Evolutionary conservation across 148 eudicot species (phyloP).

Genomic region (Tetragonia tetragonoides): DNA sequence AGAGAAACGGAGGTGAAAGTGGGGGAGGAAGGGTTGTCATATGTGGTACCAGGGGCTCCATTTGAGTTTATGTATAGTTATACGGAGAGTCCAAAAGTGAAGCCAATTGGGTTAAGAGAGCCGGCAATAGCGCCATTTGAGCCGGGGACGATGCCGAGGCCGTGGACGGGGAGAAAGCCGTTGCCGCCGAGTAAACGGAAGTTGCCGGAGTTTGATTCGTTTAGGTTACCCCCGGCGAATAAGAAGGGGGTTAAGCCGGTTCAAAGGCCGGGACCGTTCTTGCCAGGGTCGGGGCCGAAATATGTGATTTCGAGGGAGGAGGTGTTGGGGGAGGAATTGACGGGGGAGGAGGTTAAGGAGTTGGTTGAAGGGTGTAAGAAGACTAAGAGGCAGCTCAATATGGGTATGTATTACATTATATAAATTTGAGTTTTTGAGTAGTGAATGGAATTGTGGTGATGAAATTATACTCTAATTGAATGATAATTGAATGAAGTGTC

Average conservation of each 20-base stretch:
- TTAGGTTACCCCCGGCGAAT: slow-evolving; percentile 54
- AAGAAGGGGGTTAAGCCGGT: slow-evolving; percentile 96
- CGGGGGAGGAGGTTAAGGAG: slow-evolving; percentile 54
- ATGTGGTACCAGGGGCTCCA: slow-evolving; percentile 73
- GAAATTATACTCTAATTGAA: not conserved
- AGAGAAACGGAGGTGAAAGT: slow-evolving; percentile 34
- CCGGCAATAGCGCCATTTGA: slow-evolving; percentile 84
- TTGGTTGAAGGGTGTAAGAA: slow-evolving; percentile 56
- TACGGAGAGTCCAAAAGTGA: slow-evolving; percentile 83
- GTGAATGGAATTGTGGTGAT: not conserved
- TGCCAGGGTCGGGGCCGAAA: slow-evolving; percentile 82
- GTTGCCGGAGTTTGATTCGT: slow-evolving; percentile 77
- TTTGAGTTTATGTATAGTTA: slow-evolving; percentile 88
- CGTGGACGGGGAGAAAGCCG: slow-evolving; percentile 93
- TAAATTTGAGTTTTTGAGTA: not conserved
- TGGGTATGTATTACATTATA: slow-evolving; percentile 51
- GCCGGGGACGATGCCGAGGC: slow-evolving; percentile 69
- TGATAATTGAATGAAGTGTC: not conserved
- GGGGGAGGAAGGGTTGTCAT: slow-evolving; percentile 62
- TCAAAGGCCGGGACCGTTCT: slow-evolving; percentile 88
- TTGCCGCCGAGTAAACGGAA: slow-evolving; percentile 67
- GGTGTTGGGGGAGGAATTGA: slow-evolving; percentile 80
- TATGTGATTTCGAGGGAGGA: slow-evolving; percentile 76
- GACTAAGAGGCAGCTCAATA: slow-evolving; percentile 70
- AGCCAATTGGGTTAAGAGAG: slow-evolving; percentile 71